Evolutionary conservation across 23 red algal genomes (phyloP), one percentile per base, ranked within the genome.

Genomic region (Gracilariopsis chorda): DNA sequence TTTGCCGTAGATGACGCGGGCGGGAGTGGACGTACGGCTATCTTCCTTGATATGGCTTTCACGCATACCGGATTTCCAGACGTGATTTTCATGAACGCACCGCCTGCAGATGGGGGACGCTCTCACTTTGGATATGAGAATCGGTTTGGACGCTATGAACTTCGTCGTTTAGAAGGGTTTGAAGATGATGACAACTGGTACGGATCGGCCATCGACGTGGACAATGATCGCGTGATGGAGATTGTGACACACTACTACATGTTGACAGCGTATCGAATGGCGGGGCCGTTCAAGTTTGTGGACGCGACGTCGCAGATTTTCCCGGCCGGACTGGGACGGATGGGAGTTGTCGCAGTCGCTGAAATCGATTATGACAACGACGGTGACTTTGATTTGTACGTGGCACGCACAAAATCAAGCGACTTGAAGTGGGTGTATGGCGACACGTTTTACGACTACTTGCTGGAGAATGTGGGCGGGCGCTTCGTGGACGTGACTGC

Each of bases 281-380:
- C 39, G 28, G 79, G 55, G 7, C 44, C 17, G 14, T 67, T 1
- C 51, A 83, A 62, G 55, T 64, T 67, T 28, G 27, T 43, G 0
- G 79, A 83, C 34, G 32, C 43, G 0, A 83, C 79, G 16, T 19
- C 58, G 25, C 51, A 83, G 32, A 83, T 83, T 12, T 67, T 83
- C 11, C 40, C 79, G 14, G 32, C 44, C 4, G 55, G 42, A 19
- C 37, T 47, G 32, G 41, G 55, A 0, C 51, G 57, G 0, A 53
- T 47, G 39, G 80, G 80, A 7, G 35, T 46, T 5, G 51, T 51
- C 20, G 92, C 92, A 36, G 53, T 85, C 12, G 81, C 77, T 24
- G 83, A 94, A 34, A 35, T 87, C 56, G 92, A 88, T 65, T 80
- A 52, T 64, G 92, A 94, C 40, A 94, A 94, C 56, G 92, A 94